Evolutionary conservation across 495 filamentous ascomycete genomes (phyloP), one percentile per base, ranked within the genome.

Genomic region (Tuber brumale): DNA sequence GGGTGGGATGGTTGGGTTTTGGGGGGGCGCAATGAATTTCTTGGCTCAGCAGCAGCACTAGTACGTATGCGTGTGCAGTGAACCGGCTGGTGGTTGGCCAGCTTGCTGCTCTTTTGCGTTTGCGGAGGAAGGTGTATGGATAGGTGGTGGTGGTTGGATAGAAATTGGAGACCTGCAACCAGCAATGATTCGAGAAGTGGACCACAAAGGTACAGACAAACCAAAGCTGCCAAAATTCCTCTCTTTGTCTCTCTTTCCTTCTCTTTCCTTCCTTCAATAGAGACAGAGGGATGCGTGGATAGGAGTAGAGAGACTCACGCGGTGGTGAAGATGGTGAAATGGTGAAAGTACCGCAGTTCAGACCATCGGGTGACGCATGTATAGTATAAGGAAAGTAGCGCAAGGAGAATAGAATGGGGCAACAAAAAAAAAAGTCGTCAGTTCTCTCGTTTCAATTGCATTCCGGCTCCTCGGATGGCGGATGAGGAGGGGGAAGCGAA

Each of bases 381-480:
- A 66, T 61, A 27, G 57, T 35, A 66, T 61, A 27, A 27, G 57
- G 57, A 35, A 66, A 35, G 57, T 8, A 35, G 57, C 4, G 16
- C 27, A 66, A 27, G 31, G 57, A 35, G 27, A 27, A 66, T 66
- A 35, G 57, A 66, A 66, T 31, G 57, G 31, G 57, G n/a, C n/a
- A 14, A 61, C 31, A 23, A n/a, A 51, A n/a, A 31, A 35, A 66
- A 66, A 12, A 66, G 78, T 70, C 79, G 77, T 79, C 70, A 73
- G 51, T 70, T 70, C 69, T 42, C 48, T 71, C 69, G 78, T 80
- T 80, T 79, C 77, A 80, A 79, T 80, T 80, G 77, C 77, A 80
- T 80, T 80, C 78, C 78, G 77, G 73, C 77, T 76, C 72, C 79
- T 80, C 79, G 78, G 78, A 66, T 73, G 69, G 78, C 76, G 79